Conservation (phyloP, 345 rosid species). For the Eucalyptus tenuipes region DNA sequence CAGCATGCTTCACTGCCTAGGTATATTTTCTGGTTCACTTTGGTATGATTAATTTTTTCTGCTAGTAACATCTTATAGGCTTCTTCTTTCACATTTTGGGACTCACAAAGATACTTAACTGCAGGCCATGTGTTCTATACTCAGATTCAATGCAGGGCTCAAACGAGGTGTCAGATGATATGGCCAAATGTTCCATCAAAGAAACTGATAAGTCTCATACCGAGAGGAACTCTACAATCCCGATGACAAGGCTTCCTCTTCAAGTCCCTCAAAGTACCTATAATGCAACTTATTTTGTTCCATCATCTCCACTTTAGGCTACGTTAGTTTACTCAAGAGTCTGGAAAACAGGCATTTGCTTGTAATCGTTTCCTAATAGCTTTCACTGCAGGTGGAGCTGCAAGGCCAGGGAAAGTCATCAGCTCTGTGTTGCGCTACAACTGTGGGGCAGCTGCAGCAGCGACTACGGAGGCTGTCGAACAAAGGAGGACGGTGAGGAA, state of each 20-base stretch:
- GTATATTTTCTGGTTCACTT: conserved; percentile 14
- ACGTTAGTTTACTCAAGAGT: background rate
- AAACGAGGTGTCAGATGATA: conserved; percentile 46
- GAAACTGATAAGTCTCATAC: conserved; percentile 49
- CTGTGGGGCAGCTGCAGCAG: conserved; percentile 60
- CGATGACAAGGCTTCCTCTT: conserved; percentile 69
- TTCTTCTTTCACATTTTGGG: background rate
- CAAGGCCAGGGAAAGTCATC: conserved; percentile 85
- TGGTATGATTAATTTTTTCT: background rate
- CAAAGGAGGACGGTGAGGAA: conserved; percentile 66
- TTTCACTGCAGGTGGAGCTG: conserved; percentile 40
- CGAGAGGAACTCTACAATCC: conserved; percentile 51
- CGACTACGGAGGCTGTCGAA: conserved; percentile 39
- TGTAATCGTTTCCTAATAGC: background rate
- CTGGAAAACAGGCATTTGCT: background rate
- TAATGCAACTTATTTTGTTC: conserved; percentile 15
- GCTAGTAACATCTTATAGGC: background rate
- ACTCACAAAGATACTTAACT: background rate
- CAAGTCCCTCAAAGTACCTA: conserved; percentile 66
- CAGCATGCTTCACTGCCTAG: conserved; percentile 97
- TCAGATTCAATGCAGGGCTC: conserved; percentile 55
- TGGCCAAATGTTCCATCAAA: conserved; percentile 79
- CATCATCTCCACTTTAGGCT: background rate
- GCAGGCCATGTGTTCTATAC: conserved; percentile 81
- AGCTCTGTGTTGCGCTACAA: conserved; percentile 75